Evolutionary conservation across 176 grass and related monocot genomes (phyloP), one percentile per base, ranked within the genome.

Genomic region (Eleusine indica): DNA sequence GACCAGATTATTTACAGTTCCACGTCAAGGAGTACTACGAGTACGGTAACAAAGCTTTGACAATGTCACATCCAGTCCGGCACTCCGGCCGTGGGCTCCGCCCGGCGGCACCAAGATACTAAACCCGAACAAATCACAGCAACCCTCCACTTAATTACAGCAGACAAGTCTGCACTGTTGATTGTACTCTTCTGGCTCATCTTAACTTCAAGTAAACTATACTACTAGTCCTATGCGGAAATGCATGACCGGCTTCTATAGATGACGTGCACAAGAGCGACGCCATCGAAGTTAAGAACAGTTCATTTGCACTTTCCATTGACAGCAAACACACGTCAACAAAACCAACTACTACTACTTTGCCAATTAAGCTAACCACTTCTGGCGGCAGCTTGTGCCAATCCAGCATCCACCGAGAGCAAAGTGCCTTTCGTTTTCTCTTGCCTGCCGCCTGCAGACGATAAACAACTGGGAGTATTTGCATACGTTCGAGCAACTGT

Each of bases 351-450:
- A 12, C 32, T 44, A 0, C 8, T 30, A 12, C 6, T 38, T 48
- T 49, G 19, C 29, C 29, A 17, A 53, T 35, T 35, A 35, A 58
- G 38, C 58, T n/a, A 67, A 42, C 61, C 70, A 75, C 60, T 75
- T 75, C 21, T 38, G 54, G 21, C 32, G 82, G 25, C 72, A 67
- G 13, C 82, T 42, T 56, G 16, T 56, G 82, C 61, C 21, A 13
- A 66, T 38, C 70, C 42, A 51, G 69, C 70, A 68, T 67, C 61
- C 71, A 51, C 17, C 2, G 17, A 66, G 25, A 79, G 25, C 8
- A 75, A 75, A 75, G 30, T 29, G 43, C 61, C 32, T 75, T 67
- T 67, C 82, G 14, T 68, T 56, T 66, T 75, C 46, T 75, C 82
- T 41, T 39, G 18, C 44, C 53, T 19, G 47, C 66, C 51, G 44